Percentiles rank a stretch among this genome's conserved stretches.
Conservation (phyloP, 2,329 filamentous ascomycete species). For the Xylaria digitata region DNA sequence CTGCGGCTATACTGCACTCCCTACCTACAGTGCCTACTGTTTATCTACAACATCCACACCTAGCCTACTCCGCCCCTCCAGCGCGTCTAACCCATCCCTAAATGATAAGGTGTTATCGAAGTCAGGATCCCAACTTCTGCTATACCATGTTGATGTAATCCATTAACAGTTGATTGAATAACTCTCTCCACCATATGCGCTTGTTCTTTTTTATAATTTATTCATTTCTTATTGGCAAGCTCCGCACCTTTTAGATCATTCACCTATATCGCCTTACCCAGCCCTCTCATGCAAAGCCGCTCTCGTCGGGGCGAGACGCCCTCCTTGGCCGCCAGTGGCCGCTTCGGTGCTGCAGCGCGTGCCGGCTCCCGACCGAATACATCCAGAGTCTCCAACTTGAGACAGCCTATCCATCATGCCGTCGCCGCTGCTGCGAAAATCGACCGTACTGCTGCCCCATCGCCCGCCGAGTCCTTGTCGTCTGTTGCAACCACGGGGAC, state of each 20-base stretch:
- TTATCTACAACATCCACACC: conserved; percentile 24
- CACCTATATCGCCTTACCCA: not conserved
- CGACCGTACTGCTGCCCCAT: conserved; percentile 63
- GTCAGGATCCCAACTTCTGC: not conserved
- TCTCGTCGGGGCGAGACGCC: conserved; percentile 49
- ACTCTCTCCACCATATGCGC: not conserved
- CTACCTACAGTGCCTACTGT: conserved; percentile 33
- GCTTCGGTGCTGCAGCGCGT: conserved; percentile 41
- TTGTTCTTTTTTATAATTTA: not conserved
- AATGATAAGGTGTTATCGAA: not conserved
- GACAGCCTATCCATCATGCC: conserved; percentile 44
- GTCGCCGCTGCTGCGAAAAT: conserved; percentile 45
- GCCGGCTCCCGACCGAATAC: conserved; percentile 41
- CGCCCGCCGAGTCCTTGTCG: conserved; percentile 76
- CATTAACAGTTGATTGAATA: not conserved
- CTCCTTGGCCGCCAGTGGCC: conserved; percentile 42
- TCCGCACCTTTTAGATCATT: conserved; percentile 6
- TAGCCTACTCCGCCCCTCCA: conserved; percentile 26
- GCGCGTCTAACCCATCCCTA: conserved; percentile 25
- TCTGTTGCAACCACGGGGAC: conserved; percentile 69
- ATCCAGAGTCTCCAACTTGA: conserved; percentile 43
- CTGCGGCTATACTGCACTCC: too few species aligned
- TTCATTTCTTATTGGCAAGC: conserved; percentile 14
- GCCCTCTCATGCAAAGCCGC: conserved; percentile 48
- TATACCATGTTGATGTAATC: not conserved